Conservation (phyloP, 345 rosid genomes). For the Gossypium longicalyx region DNA sequence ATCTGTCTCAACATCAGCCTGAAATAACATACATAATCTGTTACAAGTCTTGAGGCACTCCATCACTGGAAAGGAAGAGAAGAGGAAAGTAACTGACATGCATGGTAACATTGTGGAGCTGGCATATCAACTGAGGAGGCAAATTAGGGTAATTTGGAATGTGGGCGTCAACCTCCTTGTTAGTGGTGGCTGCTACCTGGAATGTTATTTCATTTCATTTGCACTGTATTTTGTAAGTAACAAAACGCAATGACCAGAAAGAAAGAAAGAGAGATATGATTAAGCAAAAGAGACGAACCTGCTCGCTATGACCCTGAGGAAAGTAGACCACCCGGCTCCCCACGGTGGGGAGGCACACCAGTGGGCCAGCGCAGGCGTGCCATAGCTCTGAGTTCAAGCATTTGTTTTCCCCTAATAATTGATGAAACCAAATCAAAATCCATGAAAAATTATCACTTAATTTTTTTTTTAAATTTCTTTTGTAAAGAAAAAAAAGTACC, state of each 20-base stretch:
- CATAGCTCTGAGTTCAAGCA: conserved; percentile 67
- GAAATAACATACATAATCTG: conserved; percentile 23
- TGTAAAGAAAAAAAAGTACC: conserved; percentile 24
- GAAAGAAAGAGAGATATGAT: background rate
- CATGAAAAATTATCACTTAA: background rate
- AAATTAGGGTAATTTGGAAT: conserved; percentile 63
- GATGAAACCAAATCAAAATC: background rate
- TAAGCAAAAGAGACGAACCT: conserved; percentile 24
- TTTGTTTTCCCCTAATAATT: conserved; percentile 41
- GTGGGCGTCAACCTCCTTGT: conserved; percentile 54
- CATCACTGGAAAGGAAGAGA: background rate
- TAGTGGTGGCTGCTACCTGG: conserved; percentile 66
- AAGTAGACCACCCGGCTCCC: conserved; percentile 31
- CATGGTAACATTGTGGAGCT: conserved; percentile 66
- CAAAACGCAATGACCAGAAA: background rate
- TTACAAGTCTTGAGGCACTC: background rate
- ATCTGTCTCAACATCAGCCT: conserved; percentile 56
- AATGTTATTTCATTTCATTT: conserved; percentile 28
- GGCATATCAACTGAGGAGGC: conserved; percentile 59
- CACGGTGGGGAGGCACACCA: conserved; percentile 30
- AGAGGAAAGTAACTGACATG: conserved; percentile 43
- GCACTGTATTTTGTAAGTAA: background rate
- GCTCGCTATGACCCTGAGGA: conserved; percentile 63
- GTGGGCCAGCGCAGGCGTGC: conserved; percentile 70
- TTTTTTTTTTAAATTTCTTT: background rate